Conservation (phyloP, 371 early-diverging fungal genomes). For the Haplosporangium sp. region DNA sequence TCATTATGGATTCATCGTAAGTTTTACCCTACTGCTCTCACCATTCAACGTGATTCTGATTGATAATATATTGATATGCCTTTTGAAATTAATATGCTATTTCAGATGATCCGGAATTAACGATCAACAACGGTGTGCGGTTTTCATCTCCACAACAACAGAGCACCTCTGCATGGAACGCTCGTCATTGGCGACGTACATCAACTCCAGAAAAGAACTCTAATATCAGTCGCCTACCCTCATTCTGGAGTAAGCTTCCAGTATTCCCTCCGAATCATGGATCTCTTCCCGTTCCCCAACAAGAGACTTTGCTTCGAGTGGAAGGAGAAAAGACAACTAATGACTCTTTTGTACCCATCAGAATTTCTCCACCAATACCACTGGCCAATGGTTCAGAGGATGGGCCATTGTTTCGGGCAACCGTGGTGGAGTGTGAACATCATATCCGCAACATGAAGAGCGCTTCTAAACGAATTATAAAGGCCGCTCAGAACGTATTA, state of each 20-base stretch:
- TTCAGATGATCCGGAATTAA: neutral
- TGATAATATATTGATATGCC: neutral
- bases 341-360: neutral
- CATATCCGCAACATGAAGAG: constrained; percentile 60
- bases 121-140: constrained; percentile 10
- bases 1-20: constrained; percentile 38
- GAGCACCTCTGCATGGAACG: constrained; percentile 19
- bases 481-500: constrained; percentile 57
- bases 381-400: constrained; percentile 63
- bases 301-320: neutral
- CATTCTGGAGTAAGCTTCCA: constrained; percentile 41
- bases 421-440: constrained; percentile 63
- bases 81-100: neutral
- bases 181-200: constrained; percentile 44
- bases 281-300: constrained; percentile 24
- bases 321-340: neutral
- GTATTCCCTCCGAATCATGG: constrained; percentile 16
- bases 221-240: constrained; percentile 15
- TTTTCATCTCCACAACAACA: constrained; percentile 13
- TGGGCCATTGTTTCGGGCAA: constrained; percentile 70
- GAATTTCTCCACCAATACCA: constrained; percentile 8
- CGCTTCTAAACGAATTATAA: constrained; percentile 61
- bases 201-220: constrained; percentile 30
- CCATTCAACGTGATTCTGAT: no score
- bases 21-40: neutral